Base-by-base conservation (phyloP, 192 early-diverging fungal species). In the Backusella psychrophila region DNA sequence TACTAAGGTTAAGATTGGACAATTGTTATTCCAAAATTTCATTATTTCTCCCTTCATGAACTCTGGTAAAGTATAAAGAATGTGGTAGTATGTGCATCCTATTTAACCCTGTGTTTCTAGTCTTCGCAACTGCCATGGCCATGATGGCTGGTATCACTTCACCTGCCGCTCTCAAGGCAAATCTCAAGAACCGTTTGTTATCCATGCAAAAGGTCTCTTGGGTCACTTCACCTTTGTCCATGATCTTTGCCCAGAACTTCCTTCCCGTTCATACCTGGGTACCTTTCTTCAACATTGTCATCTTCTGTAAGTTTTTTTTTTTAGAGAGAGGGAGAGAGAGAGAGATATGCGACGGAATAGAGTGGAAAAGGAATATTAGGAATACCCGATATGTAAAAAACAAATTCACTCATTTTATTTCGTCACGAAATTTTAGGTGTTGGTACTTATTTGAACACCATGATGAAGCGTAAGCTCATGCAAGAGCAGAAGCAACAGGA, bases 251-350 rank as follows among this genome's bases (percentile, higher is more conserved):
- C 21, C 90, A 92, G 85, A 90, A 89, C 81, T 91, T 90, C 76
- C 79, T 97, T 66, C 87, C 85, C 19, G 93, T 90, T 17, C 85
- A 89, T 44, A 81, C 91, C 67, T 97, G 94, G 94, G 88, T 94
- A 19, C 96, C 96, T n/a, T 97, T 96, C 88, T 97, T 96, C 86
- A 95, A 96, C 86, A 35, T 91, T 34, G 85, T 97, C 46, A 90
- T 89, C 29, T 96, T 96, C 76, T 81, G 81, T 82, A 82, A 78
- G 76, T 82, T 36, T 17, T 31, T 12, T 33, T 3, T 33, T 33
- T 33, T 35, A 77, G 4, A 39, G 4, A 33, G 14, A 34, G 17
- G 35, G 14, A 17, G 19, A 6, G 26, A 23, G 23, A 6, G 3
- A 26, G 21, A 26, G 21, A 56, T 8, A 59, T 19, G n/a, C n/a